Evolutionary conservation across 805 yeast species (phyloP).

Genomic region (Kockiozyma suomiensis): DNA sequence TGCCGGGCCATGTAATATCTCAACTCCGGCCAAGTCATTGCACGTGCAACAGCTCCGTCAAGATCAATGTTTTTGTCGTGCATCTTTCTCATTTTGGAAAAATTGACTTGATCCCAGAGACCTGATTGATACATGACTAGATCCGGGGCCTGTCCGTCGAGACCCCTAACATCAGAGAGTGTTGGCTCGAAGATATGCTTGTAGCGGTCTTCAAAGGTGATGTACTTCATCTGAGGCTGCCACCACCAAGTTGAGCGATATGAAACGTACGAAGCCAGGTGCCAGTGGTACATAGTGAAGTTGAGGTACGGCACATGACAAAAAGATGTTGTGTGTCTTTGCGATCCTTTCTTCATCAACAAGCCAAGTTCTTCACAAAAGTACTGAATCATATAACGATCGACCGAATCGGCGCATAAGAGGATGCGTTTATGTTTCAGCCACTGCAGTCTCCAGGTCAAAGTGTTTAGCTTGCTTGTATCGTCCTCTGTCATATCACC

Average conservation of each 20-base stretch:
- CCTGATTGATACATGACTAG: conserved; percentile 28
- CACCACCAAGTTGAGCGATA: conserved; percentile 32
- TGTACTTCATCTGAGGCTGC: conserved; percentile 23
- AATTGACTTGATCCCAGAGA: conserved; percentile 30
- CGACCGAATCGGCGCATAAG: conserved; percentile 31
- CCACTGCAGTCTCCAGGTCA: conserved; percentile 22
- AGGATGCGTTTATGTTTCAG: conserved; percentile 23
- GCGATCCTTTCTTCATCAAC: neutral
- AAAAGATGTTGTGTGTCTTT: conserved; percentile 21
- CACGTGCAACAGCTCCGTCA: conserved; percentile 11
- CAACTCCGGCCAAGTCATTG: conserved; percentile 26
- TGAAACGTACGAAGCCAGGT: conserved; percentile 24
- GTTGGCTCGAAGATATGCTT: conserved; percentile 20
- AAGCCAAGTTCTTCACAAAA: conserved; percentile 25
- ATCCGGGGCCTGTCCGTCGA: conserved; percentile 25
- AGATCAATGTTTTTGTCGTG: neutral
- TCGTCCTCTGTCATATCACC: neutral
- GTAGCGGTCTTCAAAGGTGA: conserved; percentile 32
- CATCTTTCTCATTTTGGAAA: neutral
- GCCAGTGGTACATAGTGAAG: conserved; percentile 31
- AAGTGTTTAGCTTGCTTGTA: neutral
- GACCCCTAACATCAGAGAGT: conserved; percentile 16
- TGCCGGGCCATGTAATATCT: conserved; percentile 20
- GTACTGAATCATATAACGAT: conserved; percentile 25
- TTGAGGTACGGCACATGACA: conserved; percentile 27